A percentile compares a stretch with the other conserved stretches of the same genome.
Conservation (phyloP, 768 basidiomycete genomes). For the Pisolithus microcarpus region DNA sequence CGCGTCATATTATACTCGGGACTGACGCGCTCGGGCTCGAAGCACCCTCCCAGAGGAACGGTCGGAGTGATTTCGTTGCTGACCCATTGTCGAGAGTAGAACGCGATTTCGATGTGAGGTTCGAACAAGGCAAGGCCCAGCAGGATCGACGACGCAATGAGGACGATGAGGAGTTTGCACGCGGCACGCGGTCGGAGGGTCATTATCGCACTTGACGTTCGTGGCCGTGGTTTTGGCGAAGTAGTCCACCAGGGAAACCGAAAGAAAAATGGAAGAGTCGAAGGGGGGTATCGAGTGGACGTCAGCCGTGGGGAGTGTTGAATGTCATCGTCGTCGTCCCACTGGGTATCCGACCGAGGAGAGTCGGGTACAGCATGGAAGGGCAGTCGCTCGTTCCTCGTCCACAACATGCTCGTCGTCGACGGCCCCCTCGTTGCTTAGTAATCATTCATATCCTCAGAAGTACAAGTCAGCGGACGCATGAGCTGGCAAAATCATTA, state of each 20-base stretch:
- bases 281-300: conserved; percentile 9
- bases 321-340: not conserved
- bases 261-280: not conserved
- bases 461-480: no score
- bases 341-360: conserved; percentile 9
- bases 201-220: conserved; percentile 10
- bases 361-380: conserved; percentile 37
- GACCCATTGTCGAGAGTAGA: conserved; percentile 75
- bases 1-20: conserved; percentile 61
- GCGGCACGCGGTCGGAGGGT: conserved; percentile 29
- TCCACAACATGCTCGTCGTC: conserved; percentile 28
- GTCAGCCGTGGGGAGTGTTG: conserved; percentile 20
- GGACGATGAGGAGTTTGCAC: conserved; percentile 40
- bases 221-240: conserved; percentile 23
- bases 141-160: conserved; percentile 32
- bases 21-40: conserved; percentile 53
- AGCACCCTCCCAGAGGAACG: conserved; percentile 66
- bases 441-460: not conserved
- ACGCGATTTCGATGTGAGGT: conserved; percentile 77
- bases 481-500: not conserved
- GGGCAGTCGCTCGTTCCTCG: conserved; percentile 43
- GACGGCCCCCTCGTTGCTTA: not conserved
- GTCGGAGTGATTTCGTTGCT: conserved; percentile 60
- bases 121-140: conserved; percentile 60
- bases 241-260: no score